A percentile compares a stretch with the other conserved stretches of the same genome.
phyloP scores from a whole-genome alignment of 306 rosid species.

The Quercus robur region DNA sequence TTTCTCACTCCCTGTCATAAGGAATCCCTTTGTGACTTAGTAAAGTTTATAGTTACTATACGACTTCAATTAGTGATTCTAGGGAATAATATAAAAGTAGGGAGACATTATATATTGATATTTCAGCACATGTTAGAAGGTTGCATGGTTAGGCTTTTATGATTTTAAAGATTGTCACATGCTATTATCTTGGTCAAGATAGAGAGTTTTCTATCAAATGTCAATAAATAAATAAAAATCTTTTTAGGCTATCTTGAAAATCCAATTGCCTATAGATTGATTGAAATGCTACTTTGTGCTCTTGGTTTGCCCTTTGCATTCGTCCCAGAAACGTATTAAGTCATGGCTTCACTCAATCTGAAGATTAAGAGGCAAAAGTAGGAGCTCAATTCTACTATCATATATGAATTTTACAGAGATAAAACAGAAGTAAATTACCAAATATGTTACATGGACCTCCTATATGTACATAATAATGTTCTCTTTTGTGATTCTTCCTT shows the following conservation, averaged over 20 bases:
- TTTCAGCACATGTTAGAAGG: neutral
- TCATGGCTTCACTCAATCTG: neutral
- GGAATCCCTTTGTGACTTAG: neutral
- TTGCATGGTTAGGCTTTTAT: neutral
- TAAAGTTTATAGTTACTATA: neutral
- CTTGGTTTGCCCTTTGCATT: conserved; percentile 1
- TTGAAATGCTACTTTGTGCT: neutral
- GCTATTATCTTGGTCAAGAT: neutral
- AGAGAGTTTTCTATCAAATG: neutral
- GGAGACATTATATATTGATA: neutral
- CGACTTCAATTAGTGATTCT: neutral
- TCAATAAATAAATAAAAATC: neutral
- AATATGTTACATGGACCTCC: neutral
- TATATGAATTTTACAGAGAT: neutral
- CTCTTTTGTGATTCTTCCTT: conserved; percentile 4
- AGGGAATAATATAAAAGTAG: too few relatives aligned
- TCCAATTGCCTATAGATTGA: neutral
- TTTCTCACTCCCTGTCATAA: conserved; percentile 14
- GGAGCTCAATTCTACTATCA: neutral
- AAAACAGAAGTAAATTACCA: neutral
- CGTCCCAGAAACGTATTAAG: conserved; percentile 3
- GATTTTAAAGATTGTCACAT: neutral
- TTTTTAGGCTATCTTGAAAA: neutral
- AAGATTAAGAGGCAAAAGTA: neutral
- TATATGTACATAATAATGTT: neutral